These are phyloP conservation scores for Candida rishiriensis DNA, from an alignment of 805 yeast genomes.

Conservation along the genomic window DNA sequence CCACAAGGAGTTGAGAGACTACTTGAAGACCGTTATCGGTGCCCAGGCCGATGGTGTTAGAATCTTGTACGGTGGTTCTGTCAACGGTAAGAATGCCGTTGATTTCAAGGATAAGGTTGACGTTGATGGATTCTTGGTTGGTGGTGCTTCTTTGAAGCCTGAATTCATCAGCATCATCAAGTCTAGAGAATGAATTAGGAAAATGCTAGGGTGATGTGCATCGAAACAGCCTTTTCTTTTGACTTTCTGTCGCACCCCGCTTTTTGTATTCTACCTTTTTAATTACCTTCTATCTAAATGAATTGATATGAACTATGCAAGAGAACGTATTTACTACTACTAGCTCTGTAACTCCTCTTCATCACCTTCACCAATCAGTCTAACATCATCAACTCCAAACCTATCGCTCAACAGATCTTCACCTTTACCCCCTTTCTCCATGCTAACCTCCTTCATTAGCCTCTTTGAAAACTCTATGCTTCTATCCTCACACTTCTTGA, in stretches of 20 bases:
- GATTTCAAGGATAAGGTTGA: constrained; percentile 89
- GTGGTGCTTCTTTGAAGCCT: constrained; percentile 98
- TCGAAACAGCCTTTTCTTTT: no score
- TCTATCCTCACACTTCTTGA: constrained; percentile 72
- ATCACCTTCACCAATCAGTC: constrained; percentile 6
- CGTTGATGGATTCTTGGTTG: constrained; percentile 98
- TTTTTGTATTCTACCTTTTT: neutral
- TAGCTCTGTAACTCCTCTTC: constrained; percentile 3
- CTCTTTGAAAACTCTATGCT: constrained; percentile 49
- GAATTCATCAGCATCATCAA: constrained; percentile 95
- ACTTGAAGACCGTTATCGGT: constrained; percentile 74
- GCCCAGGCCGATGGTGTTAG: constrained; percentile 74
- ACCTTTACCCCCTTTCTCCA: neutral
- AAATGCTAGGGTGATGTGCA: no score
- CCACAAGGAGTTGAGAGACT: constrained; percentile 83
- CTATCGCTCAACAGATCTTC: neutral
- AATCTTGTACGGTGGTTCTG: constrained; percentile 98
- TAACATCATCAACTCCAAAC: constrained; percentile 7
- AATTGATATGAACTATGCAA: neutral
- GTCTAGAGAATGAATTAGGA: constrained; percentile 61
- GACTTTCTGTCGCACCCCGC: neutral
- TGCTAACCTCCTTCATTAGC: constrained; percentile 24
- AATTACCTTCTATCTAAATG: neutral
- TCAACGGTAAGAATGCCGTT: constrained; percentile 87
- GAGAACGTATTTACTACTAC: neutral